phyloP scores from a whole-genome alignment of 768 basidiomycete species.

The Pleurotus sapidus region DNA sequence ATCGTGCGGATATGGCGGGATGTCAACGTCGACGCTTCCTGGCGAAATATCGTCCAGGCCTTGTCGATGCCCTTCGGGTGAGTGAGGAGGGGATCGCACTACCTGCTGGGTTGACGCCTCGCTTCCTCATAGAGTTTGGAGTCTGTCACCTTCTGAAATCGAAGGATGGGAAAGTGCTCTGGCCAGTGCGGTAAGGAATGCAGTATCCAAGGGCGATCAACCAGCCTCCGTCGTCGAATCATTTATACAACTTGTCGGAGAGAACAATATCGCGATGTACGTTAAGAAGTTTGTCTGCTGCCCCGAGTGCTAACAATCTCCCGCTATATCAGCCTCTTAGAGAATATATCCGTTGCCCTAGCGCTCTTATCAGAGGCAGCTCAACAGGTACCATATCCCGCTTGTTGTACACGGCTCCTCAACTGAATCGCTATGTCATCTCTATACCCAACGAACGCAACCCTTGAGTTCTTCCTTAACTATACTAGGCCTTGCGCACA shows the following conservation, averaged over 20 bases:
- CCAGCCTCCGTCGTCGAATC: constrained; percentile 22
- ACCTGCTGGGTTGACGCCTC: constrained; percentile 1
- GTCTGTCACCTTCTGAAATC: constrained; percentile 37
- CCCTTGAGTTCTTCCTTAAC: constrained; percentile 25
- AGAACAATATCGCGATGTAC: constrained; percentile 9
- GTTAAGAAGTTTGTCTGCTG: background rate
- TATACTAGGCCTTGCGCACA: constrained; percentile 32
- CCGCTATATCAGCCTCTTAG: constrained; percentile 16
- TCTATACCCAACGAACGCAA: constrained; percentile 32
- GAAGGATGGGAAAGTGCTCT: constrained; percentile 41
- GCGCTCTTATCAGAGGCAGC: constrained; percentile 20
- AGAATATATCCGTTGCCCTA: constrained; percentile 18
- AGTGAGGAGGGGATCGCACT: constrained; percentile 4
- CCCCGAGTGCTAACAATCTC: background rate
- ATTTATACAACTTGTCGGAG: constrained; percentile 24
- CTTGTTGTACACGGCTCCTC: constrained; percentile 23
- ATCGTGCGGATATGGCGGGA: constrained; percentile 32
- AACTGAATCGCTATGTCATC: constrained; percentile 25
- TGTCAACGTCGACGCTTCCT: constrained; percentile 22
- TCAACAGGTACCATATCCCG: constrained; percentile 14
- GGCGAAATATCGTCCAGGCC: constrained; percentile 41
- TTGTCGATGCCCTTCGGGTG: constrained; percentile 50
- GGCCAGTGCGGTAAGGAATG: constrained; percentile 23
- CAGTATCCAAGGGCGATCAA: constrained; percentile 13
- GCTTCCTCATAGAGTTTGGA: constrained; percentile 37